Conservation (phyloP, 108 stramenopile genomes). For the Nitzschia sp. region DNA sequence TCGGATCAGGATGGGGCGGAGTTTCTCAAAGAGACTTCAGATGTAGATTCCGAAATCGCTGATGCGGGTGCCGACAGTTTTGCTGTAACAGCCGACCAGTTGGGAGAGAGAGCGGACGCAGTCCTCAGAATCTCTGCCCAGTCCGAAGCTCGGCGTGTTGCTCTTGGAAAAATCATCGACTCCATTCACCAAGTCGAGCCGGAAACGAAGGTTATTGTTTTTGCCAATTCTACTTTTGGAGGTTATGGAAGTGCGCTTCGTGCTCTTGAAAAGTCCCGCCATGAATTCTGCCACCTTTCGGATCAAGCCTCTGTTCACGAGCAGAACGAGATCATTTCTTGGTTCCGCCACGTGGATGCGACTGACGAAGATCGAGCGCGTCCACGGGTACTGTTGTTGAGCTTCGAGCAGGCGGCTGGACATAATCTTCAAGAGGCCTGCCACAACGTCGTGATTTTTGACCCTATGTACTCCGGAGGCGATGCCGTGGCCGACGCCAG, state of each 20-base stretch:
- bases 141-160: conserved; percentile 46
- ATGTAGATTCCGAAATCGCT: conserved; percentile 25
- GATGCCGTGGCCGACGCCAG: conserved; percentile 70
- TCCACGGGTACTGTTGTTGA: conserved; percentile 65
- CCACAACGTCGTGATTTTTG: conserved; percentile 68
- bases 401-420: conserved; percentile 74
- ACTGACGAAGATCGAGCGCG: conserved; percentile 66
- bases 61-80: conserved; percentile 52
- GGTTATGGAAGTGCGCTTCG: conserved; percentile 41
- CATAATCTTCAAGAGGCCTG: conserved; percentile 76
- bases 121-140: conserved; percentile 55
- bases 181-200: conserved; percentile 52
- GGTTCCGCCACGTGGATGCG: conserved; percentile 70
- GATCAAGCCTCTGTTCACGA: conserved; percentile 44
- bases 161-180: conserved; percentile 40
- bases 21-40: conserved; percentile 51
- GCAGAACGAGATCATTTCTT: conserved; percentile 67
- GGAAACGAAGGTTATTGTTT: conserved; percentile 75
- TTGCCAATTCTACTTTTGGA: conserved; percentile 64
- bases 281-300: conserved; percentile 52
- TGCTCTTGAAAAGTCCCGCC: conserved; percentile 30
- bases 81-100: conserved; percentile 52
- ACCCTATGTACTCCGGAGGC: conserved; percentile 62
- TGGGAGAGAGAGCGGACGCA: conserved; percentile 57
- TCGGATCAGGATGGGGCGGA: conserved; percentile 40